These are phyloP conservation scores for Nemania sp. DNA, from an alignment of 2,329 filamentous ascomycete genomes.

Conservation along the genomic window DNA sequence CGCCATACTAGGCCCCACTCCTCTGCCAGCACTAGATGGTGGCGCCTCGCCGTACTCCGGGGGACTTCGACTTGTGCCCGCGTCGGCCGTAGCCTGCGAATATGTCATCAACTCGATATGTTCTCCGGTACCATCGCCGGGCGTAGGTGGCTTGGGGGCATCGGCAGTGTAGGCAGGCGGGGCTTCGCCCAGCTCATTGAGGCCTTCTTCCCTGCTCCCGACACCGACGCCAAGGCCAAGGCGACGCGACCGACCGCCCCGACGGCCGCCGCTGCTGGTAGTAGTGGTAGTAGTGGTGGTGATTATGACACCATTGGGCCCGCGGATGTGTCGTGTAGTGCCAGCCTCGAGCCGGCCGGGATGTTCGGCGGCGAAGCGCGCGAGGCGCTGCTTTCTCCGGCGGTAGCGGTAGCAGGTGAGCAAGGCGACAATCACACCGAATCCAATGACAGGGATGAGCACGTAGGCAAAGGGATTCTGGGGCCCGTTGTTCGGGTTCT, in stretches of 20 bases:
- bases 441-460: conserved; percentile 35
- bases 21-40: background rate
- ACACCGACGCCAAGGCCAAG: conserved; percentile 24
- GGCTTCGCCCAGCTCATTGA: conserved; percentile 41
- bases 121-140: conserved; percentile 15
- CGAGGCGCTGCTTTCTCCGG: conserved; percentile 25
- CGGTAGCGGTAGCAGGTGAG: conserved; percentile 36
- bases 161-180: conserved; percentile 38
- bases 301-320: conserved; percentile 9
- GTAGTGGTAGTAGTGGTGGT: conserved; percentile 7
- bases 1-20: background rate
- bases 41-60: conserved; percentile 19
- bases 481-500: conserved; percentile 3
- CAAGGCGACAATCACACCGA: conserved; percentile 27
- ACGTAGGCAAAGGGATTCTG: conserved; percentile 34
- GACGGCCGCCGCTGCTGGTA: conserved; percentile 20
- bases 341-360: conserved; percentile 32
- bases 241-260: conserved; percentile 12
- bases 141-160: conserved; percentile 22
- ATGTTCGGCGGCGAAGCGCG: conserved; percentile 20
- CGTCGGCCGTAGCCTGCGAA: conserved; percentile 20
- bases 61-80: conserved; percentile 22
- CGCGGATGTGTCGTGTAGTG: background rate
- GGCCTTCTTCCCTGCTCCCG: conserved; percentile 37
- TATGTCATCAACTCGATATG: conserved; percentile 25